Conservation (phyloP, 306 rosid species). For the Dryas octopetala region DNA sequence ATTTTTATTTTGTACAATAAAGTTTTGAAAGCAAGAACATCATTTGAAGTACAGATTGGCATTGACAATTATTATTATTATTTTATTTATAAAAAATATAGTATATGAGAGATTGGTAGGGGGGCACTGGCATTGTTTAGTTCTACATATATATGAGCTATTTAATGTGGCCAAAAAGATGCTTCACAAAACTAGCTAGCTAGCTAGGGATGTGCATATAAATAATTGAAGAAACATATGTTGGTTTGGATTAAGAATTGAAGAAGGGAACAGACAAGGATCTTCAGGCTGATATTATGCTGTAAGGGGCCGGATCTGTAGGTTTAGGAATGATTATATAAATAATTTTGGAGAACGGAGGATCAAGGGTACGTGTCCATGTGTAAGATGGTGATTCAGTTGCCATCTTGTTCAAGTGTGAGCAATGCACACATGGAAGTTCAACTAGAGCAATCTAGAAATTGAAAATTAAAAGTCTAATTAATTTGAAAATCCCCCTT, state of each 20-base stretch:
- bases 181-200: slow-evolving; percentile 28
- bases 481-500: too few relatives aligned
- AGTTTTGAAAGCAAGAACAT: slow-evolving; percentile 13
- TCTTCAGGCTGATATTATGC: slow-evolving; percentile 46
- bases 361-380: not conserved
- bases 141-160: not conserved
- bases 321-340: slow-evolving; percentile 4
- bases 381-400: not conserved
- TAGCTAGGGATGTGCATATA: slow-evolving; percentile 24
- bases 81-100: too few relatives aligned
- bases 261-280: slow-evolving; percentile 50
- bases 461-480: too few relatives aligned
- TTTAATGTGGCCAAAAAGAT: slow-evolving; percentile 6
- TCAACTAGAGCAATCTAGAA: too few relatives aligned
- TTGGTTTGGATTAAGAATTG: slow-evolving; percentile 33
- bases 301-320: slow-evolving; percentile 24
- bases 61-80: not conserved
- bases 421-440: too few relatives aligned
- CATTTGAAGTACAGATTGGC: not conserved
- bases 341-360: not conserved
- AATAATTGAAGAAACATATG: slow-evolving; percentile 44
- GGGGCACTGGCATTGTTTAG: not conserved
- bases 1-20: slow-evolving; percentile 13
- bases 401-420: too few relatives aligned
- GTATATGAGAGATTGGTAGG: too few relatives aligned